phyloP scores from a whole-genome alignment of 2,329 filamentous ascomycete species.

The Colletotrichum sp. region DNA sequence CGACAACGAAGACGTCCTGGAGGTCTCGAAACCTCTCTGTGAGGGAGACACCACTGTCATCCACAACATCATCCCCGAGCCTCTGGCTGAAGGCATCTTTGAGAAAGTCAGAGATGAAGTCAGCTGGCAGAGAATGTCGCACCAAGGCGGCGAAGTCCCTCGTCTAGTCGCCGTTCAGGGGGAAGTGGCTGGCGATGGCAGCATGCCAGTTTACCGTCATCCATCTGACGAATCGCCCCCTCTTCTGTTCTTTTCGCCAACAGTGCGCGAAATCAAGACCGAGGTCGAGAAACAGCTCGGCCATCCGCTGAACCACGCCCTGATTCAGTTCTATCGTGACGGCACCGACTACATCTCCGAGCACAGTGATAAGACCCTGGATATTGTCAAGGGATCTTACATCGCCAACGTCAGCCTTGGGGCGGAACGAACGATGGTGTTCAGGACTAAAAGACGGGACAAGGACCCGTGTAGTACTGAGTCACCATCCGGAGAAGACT shows the following conservation, averaged over 20 bases:
- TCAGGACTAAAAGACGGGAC: slow-evolving; percentile 77
- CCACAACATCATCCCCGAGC: slow-evolving; percentile 68
- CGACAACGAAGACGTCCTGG: neutral
- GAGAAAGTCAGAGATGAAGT: slow-evolving; percentile 75
- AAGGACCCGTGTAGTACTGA: slow-evolving; percentile 39
- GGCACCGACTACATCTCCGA: slow-evolving; percentile 94
- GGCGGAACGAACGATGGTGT: slow-evolving; percentile 86
- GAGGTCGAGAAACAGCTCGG: slow-evolving; percentile 75
- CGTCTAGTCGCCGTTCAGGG: slow-evolving; percentile 92
- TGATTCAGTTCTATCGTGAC: slow-evolving; percentile 92
- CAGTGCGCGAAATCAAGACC: slow-evolving; percentile 70
- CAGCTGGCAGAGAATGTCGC: slow-evolving; percentile 89
- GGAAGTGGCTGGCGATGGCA: slow-evolving; percentile 68
- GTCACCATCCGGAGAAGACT: slow-evolving; percentile 14
- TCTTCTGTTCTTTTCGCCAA: slow-evolving; percentile 75
- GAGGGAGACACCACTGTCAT: slow-evolving; percentile 83
- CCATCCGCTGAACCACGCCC: slow-evolving; percentile 85
- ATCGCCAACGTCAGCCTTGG: slow-evolving; percentile 97
- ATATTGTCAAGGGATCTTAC: slow-evolving; percentile 79
- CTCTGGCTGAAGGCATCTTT: slow-evolving; percentile 67
- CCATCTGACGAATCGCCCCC: slow-evolving; percentile 88
- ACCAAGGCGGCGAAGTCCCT: slow-evolving; percentile 90
- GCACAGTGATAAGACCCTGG: slow-evolving; percentile 95
- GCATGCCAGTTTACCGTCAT: slow-evolving; percentile 91
- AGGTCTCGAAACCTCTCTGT: slow-evolving; percentile 55